These are phyloP conservation scores for Amoeboaphelidium protococcarum DNA, from an alignment of 371 early-diverging fungal genomes.

Conservation along the genomic window DNA sequence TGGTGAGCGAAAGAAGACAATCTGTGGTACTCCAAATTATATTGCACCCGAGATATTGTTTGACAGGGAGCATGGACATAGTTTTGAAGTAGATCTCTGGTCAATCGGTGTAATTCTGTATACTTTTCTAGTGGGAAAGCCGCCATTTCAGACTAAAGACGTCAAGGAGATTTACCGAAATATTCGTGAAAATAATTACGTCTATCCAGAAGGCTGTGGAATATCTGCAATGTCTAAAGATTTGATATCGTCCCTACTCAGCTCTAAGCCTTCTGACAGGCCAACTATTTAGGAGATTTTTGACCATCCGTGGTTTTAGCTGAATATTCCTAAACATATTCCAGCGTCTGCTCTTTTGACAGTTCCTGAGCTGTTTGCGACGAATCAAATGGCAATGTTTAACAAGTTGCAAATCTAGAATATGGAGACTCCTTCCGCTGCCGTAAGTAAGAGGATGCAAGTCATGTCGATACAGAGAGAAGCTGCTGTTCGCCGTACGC, in stretches of 20 bases:
- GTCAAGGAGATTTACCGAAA: constrained; percentile 57
- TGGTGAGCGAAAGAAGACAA: constrained; percentile 71
- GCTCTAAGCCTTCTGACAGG: constrained; percentile 39
- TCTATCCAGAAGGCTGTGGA: constrained; percentile 36
- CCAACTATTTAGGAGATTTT: constrained; percentile 23
- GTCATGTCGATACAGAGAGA: too few relatives aligned
- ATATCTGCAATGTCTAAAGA: constrained; percentile 43
- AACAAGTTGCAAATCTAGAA: too few relatives aligned
- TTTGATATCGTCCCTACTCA: constrained; percentile 49
- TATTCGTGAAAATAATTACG: constrained; percentile 46
- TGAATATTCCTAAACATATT: constrained; percentile 5
- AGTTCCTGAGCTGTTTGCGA: not conserved
- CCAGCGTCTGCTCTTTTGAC: constrained; percentile 6
- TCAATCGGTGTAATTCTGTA: constrained; percentile 87
- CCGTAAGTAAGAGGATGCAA: too few relatives aligned
- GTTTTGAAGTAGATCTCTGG: constrained; percentile 96
- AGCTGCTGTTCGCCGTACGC: too few relatives aligned
- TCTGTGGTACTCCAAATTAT: constrained; percentile 97
- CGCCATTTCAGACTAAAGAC: constrained; percentile 81
- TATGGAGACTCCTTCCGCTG: too few relatives aligned
- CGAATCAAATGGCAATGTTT: too few relatives aligned
- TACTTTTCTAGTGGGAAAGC: constrained; percentile 71
- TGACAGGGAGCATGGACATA: constrained; percentile 54
- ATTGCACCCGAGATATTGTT: constrained; percentile 94
- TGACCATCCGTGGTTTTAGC: constrained; percentile 10